Evolutionary conservation across 306 rosid species (phyloP), one percentile per base, ranked within the genome.

Genomic region (Trifolium subterraneum): DNA sequence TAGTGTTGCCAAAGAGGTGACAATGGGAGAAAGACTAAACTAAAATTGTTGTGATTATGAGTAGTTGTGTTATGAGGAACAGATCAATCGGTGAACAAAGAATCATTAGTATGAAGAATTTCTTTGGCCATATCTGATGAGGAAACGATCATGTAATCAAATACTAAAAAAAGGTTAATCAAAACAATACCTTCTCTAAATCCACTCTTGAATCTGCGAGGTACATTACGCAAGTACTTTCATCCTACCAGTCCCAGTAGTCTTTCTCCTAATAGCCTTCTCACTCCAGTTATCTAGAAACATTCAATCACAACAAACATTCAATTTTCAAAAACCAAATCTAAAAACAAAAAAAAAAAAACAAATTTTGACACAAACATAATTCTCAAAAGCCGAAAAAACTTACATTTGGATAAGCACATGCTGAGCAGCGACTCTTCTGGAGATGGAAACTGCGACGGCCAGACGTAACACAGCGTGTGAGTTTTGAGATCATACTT

Each of bases 231-330:
- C 80, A 95, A 74, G 80, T 95, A 95, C 92, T 90, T n/a, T 92
- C 99, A 95, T 95, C 84, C 99, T 87, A 45, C 99, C 99, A 15
- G 96, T 92, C 8, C 99, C 99, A 0, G 99, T 92, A n/a, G 99
- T 95, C 98, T 95, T 95, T 77, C 99, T 85, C 38, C 99, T 80
- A 78, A 95, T 95, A 0, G 98, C 99, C 90, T 95, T 95, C 4
- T 79, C 97, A 74, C 99, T 95, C 99, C 99, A 95, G 88, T 95
- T 95, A 68, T 88, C 99, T 95, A 51, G 6, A 51, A 35, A 0
- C 38, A 45, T 10, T 16, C 9, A 23, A 3, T 9, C 16, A 58
- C 6, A 1, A 6, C 10, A 8, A 3, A 48, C n/a, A 48, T 16
- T 18, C 54, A 15, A 5, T 0, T 29, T 29, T 29, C 33, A 29